Base-by-base conservation (phyloP, 108 stramenopile genomes). In the Discostella pseudostelligera region DNA sequence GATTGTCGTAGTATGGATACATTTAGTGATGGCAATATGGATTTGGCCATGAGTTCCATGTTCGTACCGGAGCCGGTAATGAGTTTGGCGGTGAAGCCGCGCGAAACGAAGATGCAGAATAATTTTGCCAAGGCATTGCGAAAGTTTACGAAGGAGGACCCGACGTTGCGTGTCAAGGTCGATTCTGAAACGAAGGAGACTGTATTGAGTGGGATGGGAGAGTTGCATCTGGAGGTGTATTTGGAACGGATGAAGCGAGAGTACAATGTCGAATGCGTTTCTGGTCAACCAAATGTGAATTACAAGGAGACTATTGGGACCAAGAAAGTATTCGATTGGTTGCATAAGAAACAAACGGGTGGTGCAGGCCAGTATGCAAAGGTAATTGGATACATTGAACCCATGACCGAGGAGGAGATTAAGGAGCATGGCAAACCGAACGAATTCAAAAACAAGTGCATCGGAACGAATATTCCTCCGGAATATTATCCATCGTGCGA, bases 331-430 rank as follows among this genome's bases (percentile, higher is more conserved):
- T 99, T 97, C 80, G 95, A 97, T 73, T 97, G 90, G 82, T 76
- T 97, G 28, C 99, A 99, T 90, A 99, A 99, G 87, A 99, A 99
- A 67, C 99, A 99, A 82, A 90, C 96, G 10, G 99, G 99, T 59
- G 99, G 99, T 48, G 54, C 92, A 26, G 99, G 99, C 39, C 99
- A 99, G 78, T 99, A 93, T 66, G 99, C 97, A 21, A 81, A 93
- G 44, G 97, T 99, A 10, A 85, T 95, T 50, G 99, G 99, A 28
- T 97, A 89, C 77, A 83, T 99, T 53, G 98, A 99, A 63, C 97
- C 97, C 1, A 72, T 97, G 39, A 72, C 85, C n/a, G 90, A 88
- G 49, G 92, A 94, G 43, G 92, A 91, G 39, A 78, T 84, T 20
- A 84, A 86, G 56, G 87, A 87, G 57, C 58, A 80, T 47, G 89